phyloP scores from a whole-genome alignment of 208 protist genomes.

The Naegleria gruberi region DNA sequence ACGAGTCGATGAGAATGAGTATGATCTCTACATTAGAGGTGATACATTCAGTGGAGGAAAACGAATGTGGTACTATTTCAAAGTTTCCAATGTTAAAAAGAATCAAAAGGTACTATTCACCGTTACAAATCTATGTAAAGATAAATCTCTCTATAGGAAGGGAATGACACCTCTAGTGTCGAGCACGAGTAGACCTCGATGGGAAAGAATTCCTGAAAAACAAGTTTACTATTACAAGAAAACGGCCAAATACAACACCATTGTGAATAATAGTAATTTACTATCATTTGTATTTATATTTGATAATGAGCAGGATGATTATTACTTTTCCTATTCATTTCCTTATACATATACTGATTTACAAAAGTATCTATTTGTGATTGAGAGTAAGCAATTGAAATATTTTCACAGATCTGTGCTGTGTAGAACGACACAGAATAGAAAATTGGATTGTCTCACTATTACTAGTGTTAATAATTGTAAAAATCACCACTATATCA shows the following conservation, averaged over 20 bases:
- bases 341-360: conserved; percentile 43
- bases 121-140: conserved; percentile 46
- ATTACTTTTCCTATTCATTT: conserved; percentile 46
- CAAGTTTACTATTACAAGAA: conserved; percentile 35
- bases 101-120: conserved; percentile 42
- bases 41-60: conserved; percentile 50
- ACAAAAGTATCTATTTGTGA: conserved; percentile 29
- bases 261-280: not conserved
- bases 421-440: conserved; percentile 30
- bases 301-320: conserved; percentile 42
- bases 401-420: conserved; percentile 37
- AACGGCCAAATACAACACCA: conserved; percentile 11
- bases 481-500: no score
- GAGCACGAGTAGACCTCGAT: conserved; percentile 26
- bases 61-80: conserved; percentile 49
- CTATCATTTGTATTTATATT: conserved; percentile 41
- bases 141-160: conserved; percentile 40
- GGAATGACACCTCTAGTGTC: conserved; percentile 45
- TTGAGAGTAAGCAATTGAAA: conserved; percentile 30
- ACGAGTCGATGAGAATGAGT: conserved; percentile 23
- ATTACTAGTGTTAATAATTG: not conserved
- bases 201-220: conserved; percentile 33
- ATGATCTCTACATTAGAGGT: conserved; percentile 42
- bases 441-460: not conserved
- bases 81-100: conserved; percentile 37